A percentile compares a stretch with the other conserved stretches of the same genome.
Evolutionary conservation across 2,329 filamentous ascomycete genomes (phyloP).

Genomic region (Teratosphaeria viscida): DNA sequence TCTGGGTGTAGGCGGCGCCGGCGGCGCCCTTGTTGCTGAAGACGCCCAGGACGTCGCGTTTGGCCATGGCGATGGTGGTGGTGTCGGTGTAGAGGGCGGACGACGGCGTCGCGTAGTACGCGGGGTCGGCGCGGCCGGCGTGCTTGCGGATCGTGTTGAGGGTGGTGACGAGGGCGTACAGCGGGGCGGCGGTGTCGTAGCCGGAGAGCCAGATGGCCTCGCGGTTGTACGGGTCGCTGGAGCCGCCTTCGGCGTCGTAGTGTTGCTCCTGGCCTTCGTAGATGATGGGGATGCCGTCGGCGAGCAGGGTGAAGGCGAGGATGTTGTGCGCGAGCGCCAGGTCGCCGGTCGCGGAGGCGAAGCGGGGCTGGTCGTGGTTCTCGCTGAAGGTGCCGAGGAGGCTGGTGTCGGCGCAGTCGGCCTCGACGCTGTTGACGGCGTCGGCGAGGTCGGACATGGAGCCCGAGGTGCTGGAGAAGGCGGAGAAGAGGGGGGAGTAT

Average conservation of each 20-base stretch:
- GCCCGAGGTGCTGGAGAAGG: slow-evolving; percentile 28
- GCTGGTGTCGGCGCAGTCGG: slow-evolving; percentile 27
- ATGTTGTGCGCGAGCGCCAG: slow-evolving; percentile 49
- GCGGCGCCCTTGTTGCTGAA: slow-evolving; percentile 22
- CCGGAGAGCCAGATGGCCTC: slow-evolving; percentile 32
- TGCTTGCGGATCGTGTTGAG: slow-evolving; percentile 44
- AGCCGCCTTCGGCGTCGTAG: slow-evolving; percentile 30
- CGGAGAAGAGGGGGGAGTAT: slow-evolving; percentile 28
- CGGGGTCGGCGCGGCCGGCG: slow-evolving; percentile 29
- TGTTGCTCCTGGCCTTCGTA: slow-evolving; percentile 59
- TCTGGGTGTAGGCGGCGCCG: slow-evolving; percentile 17
- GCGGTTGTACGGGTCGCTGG: slow-evolving; percentile 28
- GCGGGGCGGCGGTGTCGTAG: slow-evolving; percentile 30
- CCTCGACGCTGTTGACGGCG: slow-evolving; percentile 23
- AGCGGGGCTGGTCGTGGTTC: slow-evolving; percentile 30
- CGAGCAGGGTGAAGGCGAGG: slow-evolving; percentile 51
- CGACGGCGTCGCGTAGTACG: slow-evolving; percentile 33
- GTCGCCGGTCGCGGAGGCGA: slow-evolving; percentile 41
- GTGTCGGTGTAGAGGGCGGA: slow-evolving; percentile 31
- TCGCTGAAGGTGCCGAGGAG: slow-evolving; percentile 32
- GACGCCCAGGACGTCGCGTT: slow-evolving; percentile 35
- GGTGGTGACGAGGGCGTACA: slow-evolving; percentile 32
- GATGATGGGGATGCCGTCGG: slow-evolving; percentile 52
- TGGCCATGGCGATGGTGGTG: slow-evolving; percentile 37
- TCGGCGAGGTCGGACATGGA: slow-evolving; percentile 29